phyloP scores from a whole-genome alignment of 2,329 filamentous ascomycete species.

The Fusarium euwallaceae region DNA sequence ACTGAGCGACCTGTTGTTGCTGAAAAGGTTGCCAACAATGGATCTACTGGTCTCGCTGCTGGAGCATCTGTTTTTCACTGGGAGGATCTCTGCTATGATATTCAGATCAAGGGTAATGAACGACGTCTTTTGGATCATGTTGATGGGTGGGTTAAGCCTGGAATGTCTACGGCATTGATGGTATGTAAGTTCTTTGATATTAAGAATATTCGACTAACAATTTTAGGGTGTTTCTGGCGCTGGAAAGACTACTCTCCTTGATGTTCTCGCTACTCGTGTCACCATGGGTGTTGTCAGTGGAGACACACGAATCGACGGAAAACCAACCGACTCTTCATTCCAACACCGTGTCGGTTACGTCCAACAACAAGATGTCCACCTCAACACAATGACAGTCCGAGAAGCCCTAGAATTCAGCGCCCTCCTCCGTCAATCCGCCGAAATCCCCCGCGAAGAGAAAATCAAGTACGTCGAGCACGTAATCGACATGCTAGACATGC shows the following conservation, averaged over 20 bases:
- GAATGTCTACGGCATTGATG: constrained; percentile 72
- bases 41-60: neutral
- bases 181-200: neutral
- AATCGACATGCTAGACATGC: constrained; percentile 53
- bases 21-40: constrained; percentile 27
- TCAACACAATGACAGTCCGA: constrained; percentile 75
- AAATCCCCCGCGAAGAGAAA: constrained; percentile 56
- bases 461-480: constrained; percentile 49
- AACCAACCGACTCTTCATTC: constrained; percentile 71
- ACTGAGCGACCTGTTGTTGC: constrained; percentile 40
- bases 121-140: constrained; percentile 78
- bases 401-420: constrained; percentile 69
- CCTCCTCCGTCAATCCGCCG: constrained; percentile 73
- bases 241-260: constrained; percentile 81
- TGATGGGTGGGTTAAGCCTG: constrained; percentile 83
- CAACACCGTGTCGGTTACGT: constrained; percentile 80
- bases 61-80: constrained; percentile 71
- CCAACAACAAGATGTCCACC: constrained; percentile 79
- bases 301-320: constrained; percentile 78
- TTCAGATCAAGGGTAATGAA: constrained; percentile 74
- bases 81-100: constrained; percentile 73
- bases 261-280: constrained; percentile 78
- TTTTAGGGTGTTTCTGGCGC: constrained; percentile 74
- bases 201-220: neutral
- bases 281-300: constrained; percentile 81